Percentiles rank a stretch among this genome's conserved stretches.
phyloP scores from a whole-genome alignment of 2,329 filamentous ascomycete genomes.

The Onygena corvina region DNA sequence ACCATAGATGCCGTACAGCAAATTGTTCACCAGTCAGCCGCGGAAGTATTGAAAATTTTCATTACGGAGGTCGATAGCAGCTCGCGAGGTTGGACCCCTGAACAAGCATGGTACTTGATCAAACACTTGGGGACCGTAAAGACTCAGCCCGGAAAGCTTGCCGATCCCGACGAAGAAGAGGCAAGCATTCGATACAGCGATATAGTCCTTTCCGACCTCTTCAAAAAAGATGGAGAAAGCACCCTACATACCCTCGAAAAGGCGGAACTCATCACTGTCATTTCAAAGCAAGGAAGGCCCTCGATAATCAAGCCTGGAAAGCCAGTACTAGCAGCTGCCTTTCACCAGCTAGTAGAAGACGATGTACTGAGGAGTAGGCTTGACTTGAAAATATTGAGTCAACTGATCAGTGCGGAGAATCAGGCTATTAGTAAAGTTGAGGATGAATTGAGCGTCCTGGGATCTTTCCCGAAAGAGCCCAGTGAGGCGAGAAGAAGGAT shows the following conservation, averaged over 20 bases:
- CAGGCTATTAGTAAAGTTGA: slow-evolving; percentile 68
- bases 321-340: slow-evolving; percentile 76
- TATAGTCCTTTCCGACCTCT: slow-evolving; percentile 63
- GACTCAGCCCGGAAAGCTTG: slow-evolving; percentile 20
- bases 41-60: slow-evolving; percentile 89
- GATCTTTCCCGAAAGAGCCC: slow-evolving; percentile 57
- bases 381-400: slow-evolving; percentile 56
- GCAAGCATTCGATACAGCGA: slow-evolving; percentile 65
- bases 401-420: slow-evolving; percentile 59
- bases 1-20: slow-evolving; percentile 59
- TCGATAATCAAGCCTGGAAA: slow-evolving; percentile 66
- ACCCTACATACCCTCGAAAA: slow-evolving; percentile 71
- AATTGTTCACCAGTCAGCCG: slow-evolving; percentile 78
- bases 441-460: slow-evolving; percentile 61
- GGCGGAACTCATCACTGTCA: slow-evolving; percentile 72
- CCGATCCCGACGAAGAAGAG: not conserved
- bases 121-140: slow-evolving; percentile 60
- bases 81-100: slow-evolving; percentile 58
- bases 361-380: slow-evolving; percentile 60
- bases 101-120: slow-evolving; percentile 86
- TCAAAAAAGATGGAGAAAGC: slow-evolving; percentile 59
- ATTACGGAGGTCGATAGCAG: slow-evolving; percentile 51
- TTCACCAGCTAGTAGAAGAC: slow-evolving; percentile 59
- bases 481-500: slow-evolving; percentile 54
- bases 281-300: slow-evolving; percentile 62